Evolutionary conservation across 176 grass and related monocot species (phyloP).

Genomic region (Coix lacrymajobi): DNA sequence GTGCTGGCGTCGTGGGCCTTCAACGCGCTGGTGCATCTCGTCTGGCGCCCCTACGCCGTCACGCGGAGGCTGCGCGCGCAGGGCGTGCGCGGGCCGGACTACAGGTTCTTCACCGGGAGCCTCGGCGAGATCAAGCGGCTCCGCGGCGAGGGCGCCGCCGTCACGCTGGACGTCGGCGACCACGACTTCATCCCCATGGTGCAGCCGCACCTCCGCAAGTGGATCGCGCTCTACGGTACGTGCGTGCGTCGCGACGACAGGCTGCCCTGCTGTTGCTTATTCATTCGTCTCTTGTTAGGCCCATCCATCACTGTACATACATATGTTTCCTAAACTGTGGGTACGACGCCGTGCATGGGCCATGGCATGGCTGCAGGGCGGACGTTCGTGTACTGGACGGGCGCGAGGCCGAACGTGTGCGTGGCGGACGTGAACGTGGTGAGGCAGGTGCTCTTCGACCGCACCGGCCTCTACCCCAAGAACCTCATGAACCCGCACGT

Average conservation of each 20-base stretch:
- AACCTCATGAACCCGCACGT: background rate
- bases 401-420: constrained; percentile 19
- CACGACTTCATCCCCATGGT: constrained; percentile 42
- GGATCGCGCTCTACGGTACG: background rate
- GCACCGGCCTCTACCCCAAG: constrained; percentile 30
- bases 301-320: no score
- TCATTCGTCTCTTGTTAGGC: no score
- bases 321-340: no score
- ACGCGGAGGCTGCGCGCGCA: constrained; percentile 15
- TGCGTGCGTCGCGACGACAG: no score
- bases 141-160: background rate
- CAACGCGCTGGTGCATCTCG: constrained; percentile 5
- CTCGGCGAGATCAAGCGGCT: constrained; percentile 32
- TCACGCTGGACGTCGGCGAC: constrained; percentile 6
- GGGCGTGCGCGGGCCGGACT: constrained; percentile 31
- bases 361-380: constrained; percentile 25
- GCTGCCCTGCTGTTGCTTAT: no score
- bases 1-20: background rate
- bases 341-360: no score
- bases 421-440: constrained; percentile 28
- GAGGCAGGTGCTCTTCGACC: constrained; percentile 33
- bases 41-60: constrained; percentile 25
- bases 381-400: constrained; percentile 49
- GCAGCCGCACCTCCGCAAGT: background rate
- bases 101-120: constrained; percentile 30